phyloP scores from a whole-genome alignment of 371 early-diverging fungal genomes.

The Mortierella sp. region DNA sequence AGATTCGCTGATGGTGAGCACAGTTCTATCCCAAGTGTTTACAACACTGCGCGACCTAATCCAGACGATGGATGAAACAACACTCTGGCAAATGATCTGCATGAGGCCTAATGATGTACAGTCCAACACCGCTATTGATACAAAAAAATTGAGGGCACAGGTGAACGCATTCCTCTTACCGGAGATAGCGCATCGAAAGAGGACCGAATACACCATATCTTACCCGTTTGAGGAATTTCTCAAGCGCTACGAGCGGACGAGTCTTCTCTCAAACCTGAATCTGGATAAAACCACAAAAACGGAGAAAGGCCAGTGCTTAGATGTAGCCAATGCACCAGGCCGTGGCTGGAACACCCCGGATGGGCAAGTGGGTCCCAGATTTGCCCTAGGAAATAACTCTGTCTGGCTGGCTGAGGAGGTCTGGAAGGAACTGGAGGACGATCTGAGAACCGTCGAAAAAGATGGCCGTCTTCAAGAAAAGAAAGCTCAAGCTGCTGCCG shows the following conservation, averaged over 20 bases:
- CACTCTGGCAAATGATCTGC: slow-evolving; percentile 88
- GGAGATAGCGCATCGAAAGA: slow-evolving; percentile 69
- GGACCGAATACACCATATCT: slow-evolving; percentile 71
- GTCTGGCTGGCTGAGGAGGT: slow-evolving; percentile 79
- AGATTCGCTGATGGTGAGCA: slow-evolving; percentile 60
- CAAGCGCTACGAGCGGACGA: slow-evolving; percentile 65
- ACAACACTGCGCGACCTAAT: slow-evolving; percentile 77
- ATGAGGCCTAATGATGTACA: slow-evolving; percentile 82
- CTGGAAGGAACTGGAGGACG: slow-evolving; percentile 86
- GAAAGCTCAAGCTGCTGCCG: slow-evolving; percentile 49
- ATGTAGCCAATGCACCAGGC: slow-evolving; percentile 33
- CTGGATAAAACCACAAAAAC: slow-evolving; percentile 41
- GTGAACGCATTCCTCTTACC: slow-evolving; percentile 73
- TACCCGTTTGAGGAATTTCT: slow-evolving; percentile 76
- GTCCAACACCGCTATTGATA: slow-evolving; percentile 63
- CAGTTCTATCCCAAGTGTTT: slow-evolving; percentile 77
- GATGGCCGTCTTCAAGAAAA: slow-evolving; percentile 69
- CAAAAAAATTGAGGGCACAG: slow-evolving; percentile 73
- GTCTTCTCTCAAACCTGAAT: slow-evolving; percentile 6
- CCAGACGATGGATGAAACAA: slow-evolving; percentile 79
- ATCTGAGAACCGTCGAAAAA: slow-evolving; percentile 79
- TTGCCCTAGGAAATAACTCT: slow-evolving; percentile 68
- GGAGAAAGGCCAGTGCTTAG: slow-evolving; percentile 34
- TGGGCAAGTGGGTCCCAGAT: slow-evolving; percentile 40
- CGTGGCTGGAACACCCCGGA: slow-evolving; percentile 44